Conservation (phyloP, 139 green algal genomes). For the Chlorella sp. region DNA sequence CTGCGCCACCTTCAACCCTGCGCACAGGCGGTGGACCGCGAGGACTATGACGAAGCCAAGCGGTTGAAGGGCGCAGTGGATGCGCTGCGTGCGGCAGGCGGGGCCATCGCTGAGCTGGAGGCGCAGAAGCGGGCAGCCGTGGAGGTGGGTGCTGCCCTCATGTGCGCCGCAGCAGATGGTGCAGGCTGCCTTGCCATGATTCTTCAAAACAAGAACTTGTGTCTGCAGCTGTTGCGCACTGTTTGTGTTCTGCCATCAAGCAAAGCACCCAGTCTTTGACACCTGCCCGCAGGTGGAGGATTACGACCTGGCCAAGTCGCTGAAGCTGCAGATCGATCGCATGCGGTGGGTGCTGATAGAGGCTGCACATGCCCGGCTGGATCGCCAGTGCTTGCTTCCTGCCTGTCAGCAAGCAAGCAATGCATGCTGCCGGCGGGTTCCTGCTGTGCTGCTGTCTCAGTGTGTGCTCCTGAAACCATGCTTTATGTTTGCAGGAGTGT, state of each 20-base stretch:
- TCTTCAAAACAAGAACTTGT: too few relatives aligned
- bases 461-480: not conserved
- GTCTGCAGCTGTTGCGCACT: too few relatives aligned
- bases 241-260: too few relatives aligned
- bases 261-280: too few relatives aligned
- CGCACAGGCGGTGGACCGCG: slow-evolving; percentile 51
- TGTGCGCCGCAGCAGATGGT: too few relatives aligned
- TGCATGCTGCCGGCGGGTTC: too few relatives aligned
- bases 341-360: slow-evolving; percentile 50
- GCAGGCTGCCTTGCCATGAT: too few relatives aligned
- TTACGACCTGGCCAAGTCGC: slow-evolving; percentile 93
- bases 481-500: too few relatives aligned
- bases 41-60: slow-evolving; percentile 98
- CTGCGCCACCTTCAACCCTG: not conserved
- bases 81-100: slow-evolving; percentile 32
- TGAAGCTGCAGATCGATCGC: slow-evolving; percentile 88
- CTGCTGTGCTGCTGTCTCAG: too few relatives aligned
- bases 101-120: slow-evolving; percentile 82
- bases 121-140: slow-evolving; percentile 62
- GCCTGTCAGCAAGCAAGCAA: too few relatives aligned
- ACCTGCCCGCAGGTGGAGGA: slow-evolving; percentile 70
- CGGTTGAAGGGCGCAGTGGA: slow-evolving; percentile 71
- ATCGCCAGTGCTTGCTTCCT: too few relatives aligned
- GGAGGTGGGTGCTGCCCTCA: slow-evolving; percentile 40
- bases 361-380: too few relatives aligned